Evolutionary conservation across 192 early-diverging fungal species (phyloP).

Genomic region (Podila clonocystis): DNA sequence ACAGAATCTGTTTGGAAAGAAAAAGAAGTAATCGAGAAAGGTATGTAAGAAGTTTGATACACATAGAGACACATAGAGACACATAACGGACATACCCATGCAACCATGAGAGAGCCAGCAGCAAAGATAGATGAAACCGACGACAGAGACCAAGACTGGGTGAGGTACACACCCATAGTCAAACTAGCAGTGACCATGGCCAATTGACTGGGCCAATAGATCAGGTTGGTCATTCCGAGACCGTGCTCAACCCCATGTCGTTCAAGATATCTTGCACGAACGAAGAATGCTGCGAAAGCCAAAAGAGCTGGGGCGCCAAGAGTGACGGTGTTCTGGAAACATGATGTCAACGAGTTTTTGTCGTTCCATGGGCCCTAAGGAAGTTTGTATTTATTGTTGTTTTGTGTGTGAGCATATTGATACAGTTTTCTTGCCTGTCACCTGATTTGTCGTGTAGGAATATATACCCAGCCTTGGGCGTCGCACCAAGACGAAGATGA

Average conservation of each 20-base stretch:
- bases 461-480: slow-evolving; percentile 28
- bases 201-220: slow-evolving; percentile 25
- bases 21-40: not conserved
- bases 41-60: no score
- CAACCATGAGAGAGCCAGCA: not conserved
- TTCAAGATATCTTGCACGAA: slow-evolving; percentile 6
- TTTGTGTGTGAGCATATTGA: no score
- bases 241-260: slow-evolving; percentile 10
- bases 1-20: slow-evolving; percentile 5
- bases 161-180: not conserved
- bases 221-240: not conserved
- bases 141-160: not conserved
- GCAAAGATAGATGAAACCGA: slow-evolving; percentile 9
- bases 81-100: slow-evolving; percentile 16
- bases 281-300: slow-evolving; percentile 5
- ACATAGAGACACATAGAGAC: no score
- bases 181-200: slow-evolving; percentile 5
- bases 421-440: not conserved
- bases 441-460: not conserved
- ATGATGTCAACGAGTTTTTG: slow-evolving; percentile 15
- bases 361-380: slow-evolving; percentile 23
- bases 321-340: slow-evolving; percentile 18
- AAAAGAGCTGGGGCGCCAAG: slow-evolving; percentile 14
- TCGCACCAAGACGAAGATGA: slow-evolving; percentile 34
- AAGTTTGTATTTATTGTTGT: not conserved